phyloP scores from a whole-genome alignment of 371 early-diverging fungal species.

The Circinella umbellata region DNA sequence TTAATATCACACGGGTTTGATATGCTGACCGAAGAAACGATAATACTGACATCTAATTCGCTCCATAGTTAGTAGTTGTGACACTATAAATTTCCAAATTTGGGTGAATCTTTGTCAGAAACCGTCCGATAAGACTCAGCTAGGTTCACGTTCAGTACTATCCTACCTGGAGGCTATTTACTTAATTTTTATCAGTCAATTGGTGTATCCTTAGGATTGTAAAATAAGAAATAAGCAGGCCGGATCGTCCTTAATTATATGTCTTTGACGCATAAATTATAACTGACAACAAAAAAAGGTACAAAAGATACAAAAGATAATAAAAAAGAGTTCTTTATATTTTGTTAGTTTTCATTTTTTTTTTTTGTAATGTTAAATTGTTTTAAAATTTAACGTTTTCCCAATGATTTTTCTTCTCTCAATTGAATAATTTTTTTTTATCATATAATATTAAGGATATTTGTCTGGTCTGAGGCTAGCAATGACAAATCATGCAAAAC shows the following conservation, averaged over 20 bases:
- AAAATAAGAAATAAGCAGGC: not conserved
- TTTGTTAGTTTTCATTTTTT: too few relatives aligned
- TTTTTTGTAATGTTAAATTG: too few relatives aligned
- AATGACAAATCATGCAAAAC: slow-evolving; percentile 37
- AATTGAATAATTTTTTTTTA: not conserved
- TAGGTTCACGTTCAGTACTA: not conserved
- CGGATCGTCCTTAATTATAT: not conserved
- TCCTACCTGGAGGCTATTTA: not conserved
- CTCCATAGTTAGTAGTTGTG: not conserved
- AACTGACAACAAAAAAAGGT: not conserved
- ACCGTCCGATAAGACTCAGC: slow-evolving; percentile 3
- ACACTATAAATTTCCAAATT: not conserved
- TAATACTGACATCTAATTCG: not conserved
- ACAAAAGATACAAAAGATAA: not conserved
- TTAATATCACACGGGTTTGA: slow-evolving; percentile 2
- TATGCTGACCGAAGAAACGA: slow-evolving; percentile 1
- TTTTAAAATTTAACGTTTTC: too few relatives aligned
- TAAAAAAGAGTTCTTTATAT: too few relatives aligned
- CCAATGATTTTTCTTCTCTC: too few relatives aligned
- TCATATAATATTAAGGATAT: not conserved
- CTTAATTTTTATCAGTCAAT: not conserved
- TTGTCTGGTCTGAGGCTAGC: slow-evolving; percentile 49
- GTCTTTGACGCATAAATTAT: not conserved
- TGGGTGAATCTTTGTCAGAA: slow-evolving; percentile 12
- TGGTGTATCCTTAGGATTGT: slow-evolving; percentile 2